Evolutionary conservation across 2,329 filamentous ascomycete genomes (phyloP).

Genomic region (Xylaria digitata): DNA sequence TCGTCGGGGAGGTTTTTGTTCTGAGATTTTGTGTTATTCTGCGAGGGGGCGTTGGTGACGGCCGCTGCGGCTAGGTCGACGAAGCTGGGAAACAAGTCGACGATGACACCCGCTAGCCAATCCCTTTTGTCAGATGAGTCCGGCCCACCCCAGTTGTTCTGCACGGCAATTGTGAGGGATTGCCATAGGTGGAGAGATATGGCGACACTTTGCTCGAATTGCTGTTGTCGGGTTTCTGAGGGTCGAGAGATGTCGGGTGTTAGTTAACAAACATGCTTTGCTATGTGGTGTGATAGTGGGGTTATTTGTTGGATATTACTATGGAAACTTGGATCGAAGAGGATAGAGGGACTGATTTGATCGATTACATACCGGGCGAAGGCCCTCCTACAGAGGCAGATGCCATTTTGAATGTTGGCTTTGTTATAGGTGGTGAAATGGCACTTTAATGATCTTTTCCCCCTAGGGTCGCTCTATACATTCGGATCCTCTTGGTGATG

Average conservation of each 20-base stretch:
- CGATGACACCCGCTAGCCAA: slow-evolving; percentile 92
- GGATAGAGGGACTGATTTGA: not conserved
- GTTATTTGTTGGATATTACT: slow-evolving; percentile 16
- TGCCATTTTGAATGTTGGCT: slow-evolving; percentile 17
- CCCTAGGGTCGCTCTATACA: not conserved
- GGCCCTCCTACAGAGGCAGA: slow-evolving; percentile 37
- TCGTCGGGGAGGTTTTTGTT: slow-evolving; percentile 54
- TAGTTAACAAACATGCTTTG: slow-evolving; percentile 4
- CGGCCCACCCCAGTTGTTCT: slow-evolving; percentile 88
- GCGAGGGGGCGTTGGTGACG: slow-evolving; percentile 10
- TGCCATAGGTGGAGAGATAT: slow-evolving; percentile 89
- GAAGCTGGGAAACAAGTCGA: slow-evolving; percentile 82
- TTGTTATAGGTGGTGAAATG: not conserved
- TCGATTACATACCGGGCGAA: slow-evolving; percentile 44
- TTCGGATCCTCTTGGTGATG: slow-evolving; percentile 16
- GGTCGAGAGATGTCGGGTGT: not conserved
- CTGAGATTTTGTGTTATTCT: slow-evolving; percentile 24
- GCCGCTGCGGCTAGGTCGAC: slow-evolving; percentile 52
- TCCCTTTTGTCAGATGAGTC: slow-evolving; percentile 88
- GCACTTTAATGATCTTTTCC: slow-evolving; percentile 13
- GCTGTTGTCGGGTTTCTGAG: slow-evolving; percentile 66
- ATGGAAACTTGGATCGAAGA: not conserved
- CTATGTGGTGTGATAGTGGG: slow-evolving; percentile 29
- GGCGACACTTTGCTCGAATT: slow-evolving; percentile 89
- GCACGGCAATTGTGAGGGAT: slow-evolving; percentile 85